Conservation (phyloP, 2,329 filamentous ascomycete species). For the Neonectria ditissima region DNA sequence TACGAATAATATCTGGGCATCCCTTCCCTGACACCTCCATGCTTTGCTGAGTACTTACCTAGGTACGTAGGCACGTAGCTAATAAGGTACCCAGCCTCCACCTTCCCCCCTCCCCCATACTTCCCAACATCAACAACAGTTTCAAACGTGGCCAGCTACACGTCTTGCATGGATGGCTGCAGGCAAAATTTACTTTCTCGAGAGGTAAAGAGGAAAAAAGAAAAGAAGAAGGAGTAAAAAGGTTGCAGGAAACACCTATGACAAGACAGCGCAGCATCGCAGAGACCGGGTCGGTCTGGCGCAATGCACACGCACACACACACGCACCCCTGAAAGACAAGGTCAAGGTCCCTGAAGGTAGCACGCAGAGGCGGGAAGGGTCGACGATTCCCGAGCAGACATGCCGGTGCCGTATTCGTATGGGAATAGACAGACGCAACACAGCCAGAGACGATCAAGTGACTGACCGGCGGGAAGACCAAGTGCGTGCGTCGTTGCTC, state of each 20-base stretch:
- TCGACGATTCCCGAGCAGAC: constrained; percentile 33
- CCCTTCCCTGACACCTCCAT: not conserved
- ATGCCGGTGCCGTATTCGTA: constrained; percentile 40
- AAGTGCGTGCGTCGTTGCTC: constrained; percentile 1
- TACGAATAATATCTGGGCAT: constrained; percentile 1
- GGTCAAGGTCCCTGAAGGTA: constrained; percentile 1
- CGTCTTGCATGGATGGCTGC: not conserved
- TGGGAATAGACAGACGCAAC: constrained; percentile 18
- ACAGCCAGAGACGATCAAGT: constrained; percentile 12
- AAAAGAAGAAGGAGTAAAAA: not conserved
- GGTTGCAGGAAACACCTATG: not conserved
- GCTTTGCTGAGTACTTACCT: no score
- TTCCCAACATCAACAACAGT: not conserved
- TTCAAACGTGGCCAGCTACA: not conserved
- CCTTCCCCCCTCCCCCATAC: not conserved
- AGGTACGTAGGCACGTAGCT: no score
- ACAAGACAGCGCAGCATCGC: constrained; percentile 2
- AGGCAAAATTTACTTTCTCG: not conserved
- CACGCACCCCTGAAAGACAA: constrained; percentile 2
- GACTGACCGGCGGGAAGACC: constrained; percentile 11
- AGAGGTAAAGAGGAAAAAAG: not conserved
- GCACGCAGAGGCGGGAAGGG: constrained; percentile 1
- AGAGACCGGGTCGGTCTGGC: not conserved
- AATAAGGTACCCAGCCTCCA: no score
- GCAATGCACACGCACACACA: not conserved